A percentile compares a stretch with the other conserved stretches of the same genome.
These are phyloP conservation scores for Aspergillus costaricaensis DNA, from an alignment of 2,329 filamentous ascomycete species.

Conservation along the genomic window DNA sequence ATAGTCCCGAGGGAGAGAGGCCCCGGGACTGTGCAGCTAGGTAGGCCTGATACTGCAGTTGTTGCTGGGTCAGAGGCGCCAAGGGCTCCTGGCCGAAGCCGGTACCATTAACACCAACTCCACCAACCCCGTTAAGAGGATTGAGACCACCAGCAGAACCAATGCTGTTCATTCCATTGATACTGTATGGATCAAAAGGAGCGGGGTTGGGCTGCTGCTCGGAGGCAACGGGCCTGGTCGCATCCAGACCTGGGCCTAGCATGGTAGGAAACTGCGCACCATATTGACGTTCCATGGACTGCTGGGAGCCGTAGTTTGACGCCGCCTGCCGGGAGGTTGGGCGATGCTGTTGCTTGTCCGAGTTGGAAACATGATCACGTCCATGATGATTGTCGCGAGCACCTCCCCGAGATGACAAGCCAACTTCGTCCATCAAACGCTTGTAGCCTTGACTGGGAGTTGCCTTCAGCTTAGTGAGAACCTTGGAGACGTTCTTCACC, in stretches of 20 bases:
- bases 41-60: slow-evolving; percentile 61
- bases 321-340: slow-evolving; percentile 45
- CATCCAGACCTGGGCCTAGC: slow-evolving; percentile 40
- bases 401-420: slow-evolving; percentile 63
- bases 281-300: slow-evolving; percentile 45
- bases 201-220: slow-evolving; percentile 37
- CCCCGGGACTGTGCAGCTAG: slow-evolving; percentile 50
- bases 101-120: slow-evolving; percentile 31
- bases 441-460: slow-evolving; percentile 96
- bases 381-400: slow-evolving; percentile 43
- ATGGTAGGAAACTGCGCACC: slow-evolving; percentile 43
- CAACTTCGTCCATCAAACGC: slow-evolving; percentile 97
- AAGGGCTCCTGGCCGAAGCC: slow-evolving; percentile 43
- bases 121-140: slow-evolving; percentile 32
- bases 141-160: slow-evolving; percentile 24
- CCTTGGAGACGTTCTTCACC: slow-evolving; percentile 86
- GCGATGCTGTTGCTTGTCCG: slow-evolving; percentile 47
- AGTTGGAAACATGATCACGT: slow-evolving; percentile 39
- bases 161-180: slow-evolving; percentile 38
- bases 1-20: slow-evolving; percentile 47
- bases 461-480: slow-evolving; percentile 86
- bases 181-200: slow-evolving; percentile 43
- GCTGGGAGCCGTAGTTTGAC: slow-evolving; percentile 38
- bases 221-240: slow-evolving; percentile 36
- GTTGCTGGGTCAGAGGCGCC: slow-evolving; percentile 49